Evolutionary conservation across 208 protist genomes (phyloP).

Genomic region (Trypanosoma platydactyli): DNA sequence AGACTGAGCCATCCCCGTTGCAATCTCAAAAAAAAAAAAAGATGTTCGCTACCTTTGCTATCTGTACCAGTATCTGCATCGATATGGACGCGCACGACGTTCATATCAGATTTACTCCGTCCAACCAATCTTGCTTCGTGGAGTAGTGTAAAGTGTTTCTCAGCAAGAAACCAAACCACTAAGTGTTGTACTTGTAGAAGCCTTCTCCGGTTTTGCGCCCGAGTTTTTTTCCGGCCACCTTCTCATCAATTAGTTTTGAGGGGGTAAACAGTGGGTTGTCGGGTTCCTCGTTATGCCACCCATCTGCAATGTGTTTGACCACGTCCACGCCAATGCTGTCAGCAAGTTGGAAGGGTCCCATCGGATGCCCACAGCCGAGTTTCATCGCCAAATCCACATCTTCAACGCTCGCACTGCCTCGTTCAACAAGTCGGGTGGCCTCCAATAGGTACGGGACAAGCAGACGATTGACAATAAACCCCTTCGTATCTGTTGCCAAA

Average conservation of each 20-base stretch:
- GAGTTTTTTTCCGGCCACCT: conserved; percentile 73
- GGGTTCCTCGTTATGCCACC: conserved; percentile 67
- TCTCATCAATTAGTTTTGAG: conserved; percentile 44
- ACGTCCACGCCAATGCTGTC: conserved; percentile 85
- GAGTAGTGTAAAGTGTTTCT: not conserved
- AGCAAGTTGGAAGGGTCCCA: conserved; percentile 88
- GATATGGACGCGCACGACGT: too few relatives aligned
- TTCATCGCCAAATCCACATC: conserved; percentile 91
- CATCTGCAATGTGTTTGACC: conserved; percentile 59
- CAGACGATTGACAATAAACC: conserved; percentile 92
- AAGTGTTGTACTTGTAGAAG: conserved; percentile 79
- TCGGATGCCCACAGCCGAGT: conserved; percentile 86
- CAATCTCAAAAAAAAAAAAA: conserved; percentile 5
- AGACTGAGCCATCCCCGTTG: not conserved
- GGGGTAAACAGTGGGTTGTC: conserved; percentile 68
- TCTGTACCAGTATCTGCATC: too few relatives aligned
- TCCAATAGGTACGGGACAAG: conserved; percentile 83
- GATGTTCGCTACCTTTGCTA: too few relatives aligned
- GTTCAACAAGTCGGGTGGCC: conserved; percentile 75
- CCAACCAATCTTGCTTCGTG: too few relatives aligned
- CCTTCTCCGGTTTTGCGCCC: conserved; percentile 88
- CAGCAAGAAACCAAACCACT: not conserved
- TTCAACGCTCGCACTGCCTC: conserved; percentile 65
- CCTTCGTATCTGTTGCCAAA: conserved; percentile 76
- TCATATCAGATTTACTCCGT: too few relatives aligned